Evolutionary conservation across 2,329 filamentous ascomycete species (phyloP), one percentile per base, ranked within the genome.

Genomic region (Clonostachys sp.): DNA sequence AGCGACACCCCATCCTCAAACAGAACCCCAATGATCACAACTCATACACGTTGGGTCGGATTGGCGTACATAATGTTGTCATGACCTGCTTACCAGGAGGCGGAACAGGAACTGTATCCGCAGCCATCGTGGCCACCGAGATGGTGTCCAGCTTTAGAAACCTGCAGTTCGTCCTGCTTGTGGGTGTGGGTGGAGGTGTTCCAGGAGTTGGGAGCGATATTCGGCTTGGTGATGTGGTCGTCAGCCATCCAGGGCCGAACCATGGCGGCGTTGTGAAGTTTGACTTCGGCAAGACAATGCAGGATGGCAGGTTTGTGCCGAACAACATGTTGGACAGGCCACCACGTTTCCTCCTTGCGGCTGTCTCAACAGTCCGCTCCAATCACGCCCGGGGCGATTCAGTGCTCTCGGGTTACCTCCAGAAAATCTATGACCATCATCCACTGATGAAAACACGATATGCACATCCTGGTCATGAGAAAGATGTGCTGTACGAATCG

Each of bases 211-310:
- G 45, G 38, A 52, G 53, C 3, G 65, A 69, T 49, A 70, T 69
- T 12, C 61, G 66, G 4, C 57, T 70, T n/a, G 66, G 66, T 1
- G 63, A 69, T 50, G 56, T 70, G 0, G 57, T 70, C 6, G 61
- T 70, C 12, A 39, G 36, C 36, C 0, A 57, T 61, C 2, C 61
- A 55, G 47, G 36, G 12, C 36, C 12, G 36, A 39, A 39, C 3
- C 6, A 39, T 39, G 51, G 34, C 2, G 48, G 47, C 16, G 53
- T 56, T 3, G 49, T 56, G 43, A 53, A 57, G n/a, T 53, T 55
- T 17, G 54, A 56, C 33, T 14, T 55, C 12, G 53, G 54, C 0
- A 57, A 55, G 34, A 48, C 51, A 5, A 20, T 52, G 7, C 10
- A 47, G 12, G 44, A 46, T 13, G 44, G 36, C 2, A 18, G 4